These are phyloP conservation scores for Pezicula rhizophila DNA, from an alignment of 2,329 filamentous ascomycete species.

Conservation along the genomic window DNA sequence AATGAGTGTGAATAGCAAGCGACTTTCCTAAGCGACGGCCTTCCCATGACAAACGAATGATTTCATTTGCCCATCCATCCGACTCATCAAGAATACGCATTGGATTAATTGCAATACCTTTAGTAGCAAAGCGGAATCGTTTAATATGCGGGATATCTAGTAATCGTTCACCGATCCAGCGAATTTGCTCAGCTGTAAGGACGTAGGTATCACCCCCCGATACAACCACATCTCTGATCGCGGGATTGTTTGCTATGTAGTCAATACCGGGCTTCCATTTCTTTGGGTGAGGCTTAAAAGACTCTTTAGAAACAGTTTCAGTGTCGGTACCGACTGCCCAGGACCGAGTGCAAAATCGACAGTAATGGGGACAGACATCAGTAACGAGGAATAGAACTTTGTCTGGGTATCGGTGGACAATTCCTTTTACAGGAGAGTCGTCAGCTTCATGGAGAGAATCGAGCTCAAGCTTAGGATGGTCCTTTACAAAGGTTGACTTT, in stretches of 20 bases:
- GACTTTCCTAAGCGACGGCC: slow-evolving; percentile 50
- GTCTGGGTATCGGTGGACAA: slow-evolving; percentile 60
- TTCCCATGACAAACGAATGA: slow-evolving; percentile 44
- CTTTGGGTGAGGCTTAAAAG: slow-evolving; percentile 31
- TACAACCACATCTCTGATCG: slow-evolving; percentile 52
- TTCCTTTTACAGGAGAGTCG: slow-evolving; percentile 49
- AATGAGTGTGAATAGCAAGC: slow-evolving; percentile 59
- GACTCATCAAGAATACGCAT: slow-evolving; percentile 44
- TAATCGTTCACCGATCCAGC: slow-evolving; percentile 47
- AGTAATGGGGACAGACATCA: slow-evolving; percentile 57
- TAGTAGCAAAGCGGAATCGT: slow-evolving; percentile 55
- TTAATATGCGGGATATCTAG: slow-evolving; percentile 51
- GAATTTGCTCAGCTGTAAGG: slow-evolving; percentile 45
- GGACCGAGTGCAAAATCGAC: slow-evolving; percentile 55
- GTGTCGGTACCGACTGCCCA: slow-evolving; percentile 53
- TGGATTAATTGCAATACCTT: slow-evolving; percentile 54
- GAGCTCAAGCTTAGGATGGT: slow-evolving; percentile 47
- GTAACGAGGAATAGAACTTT: slow-evolving; percentile 55
- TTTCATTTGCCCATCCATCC: slow-evolving; percentile 47
- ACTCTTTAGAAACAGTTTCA: slow-evolving; percentile 40
- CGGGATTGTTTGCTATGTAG: slow-evolving; percentile 46
- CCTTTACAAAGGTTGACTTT: slow-evolving; percentile 42
- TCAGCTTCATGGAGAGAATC: slow-evolving; percentile 54
- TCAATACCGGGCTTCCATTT: slow-evolving; percentile 52
- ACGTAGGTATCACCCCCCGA: slow-evolving; percentile 59